A percentile compares a stretch with the other conserved stretches of the same genome.
These are phyloP conservation scores for Fonsecaea multimorphosa DNA, from an alignment of 2,329 filamentous ascomycete genomes.

Conservation along the genomic window DNA sequence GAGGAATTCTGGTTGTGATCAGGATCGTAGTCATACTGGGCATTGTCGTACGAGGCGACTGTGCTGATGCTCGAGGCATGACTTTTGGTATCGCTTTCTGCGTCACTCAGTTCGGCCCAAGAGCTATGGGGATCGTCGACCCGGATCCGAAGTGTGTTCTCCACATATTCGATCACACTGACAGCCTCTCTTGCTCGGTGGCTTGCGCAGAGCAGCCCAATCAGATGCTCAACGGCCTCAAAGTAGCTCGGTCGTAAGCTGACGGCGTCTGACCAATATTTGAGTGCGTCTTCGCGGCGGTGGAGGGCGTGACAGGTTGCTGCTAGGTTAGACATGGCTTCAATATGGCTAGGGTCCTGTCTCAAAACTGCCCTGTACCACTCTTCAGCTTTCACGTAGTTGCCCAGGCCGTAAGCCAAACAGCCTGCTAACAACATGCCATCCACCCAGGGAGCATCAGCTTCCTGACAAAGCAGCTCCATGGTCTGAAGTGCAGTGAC, in stretches of 20 bases:
- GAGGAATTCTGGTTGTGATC: constrained; percentile 37
- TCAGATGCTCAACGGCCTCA: constrained; percentile 92
- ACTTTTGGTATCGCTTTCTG: constrained; percentile 63
- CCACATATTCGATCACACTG: constrained; percentile 82
- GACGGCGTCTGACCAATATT: constrained; percentile 84
- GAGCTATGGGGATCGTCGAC: constrained; percentile 56
- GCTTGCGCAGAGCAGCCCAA: constrained; percentile 81
- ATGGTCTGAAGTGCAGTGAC: constrained; percentile 73
- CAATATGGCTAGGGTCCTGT: constrained; percentile 73
- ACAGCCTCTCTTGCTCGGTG: constrained; percentile 85
- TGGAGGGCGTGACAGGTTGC: constrained; percentile 85
- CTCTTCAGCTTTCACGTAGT: constrained; percentile 71
- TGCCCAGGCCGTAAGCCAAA: constrained; percentile 85
- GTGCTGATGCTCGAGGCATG: constrained; percentile 60
- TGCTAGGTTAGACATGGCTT: constrained; percentile 91
- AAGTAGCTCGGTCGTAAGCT: constrained; percentile 84
- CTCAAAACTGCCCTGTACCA: constrained; percentile 63
- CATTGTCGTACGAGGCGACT: constrained; percentile 61
- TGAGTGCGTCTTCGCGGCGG: constrained; percentile 80
- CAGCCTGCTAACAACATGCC: constrained; percentile 91
- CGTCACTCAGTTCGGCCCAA: constrained; percentile 64
- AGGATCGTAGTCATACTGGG: constrained; percentile 63
- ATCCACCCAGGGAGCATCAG: constrained; percentile 86
- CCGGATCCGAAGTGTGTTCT: constrained; percentile 69
- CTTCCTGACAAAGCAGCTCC: constrained; percentile 76